These are phyloP conservation scores for Hyphopichia buzzinii DNA, from an alignment of 1,139 yeast species.

Conservation along the genomic window DNA sequence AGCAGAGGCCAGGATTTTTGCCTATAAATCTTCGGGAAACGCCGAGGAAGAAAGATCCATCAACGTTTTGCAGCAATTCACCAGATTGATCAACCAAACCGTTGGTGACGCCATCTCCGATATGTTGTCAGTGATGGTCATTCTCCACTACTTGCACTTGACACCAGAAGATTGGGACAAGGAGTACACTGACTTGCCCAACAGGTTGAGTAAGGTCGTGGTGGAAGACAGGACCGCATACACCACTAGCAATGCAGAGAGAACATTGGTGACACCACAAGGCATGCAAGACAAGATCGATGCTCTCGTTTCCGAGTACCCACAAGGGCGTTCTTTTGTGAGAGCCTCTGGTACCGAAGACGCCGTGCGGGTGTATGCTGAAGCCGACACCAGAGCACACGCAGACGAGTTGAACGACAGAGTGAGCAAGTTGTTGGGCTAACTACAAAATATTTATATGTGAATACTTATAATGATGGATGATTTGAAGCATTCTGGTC, in stretches of 20 bases:
- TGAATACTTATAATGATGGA: too few relatives aligned
- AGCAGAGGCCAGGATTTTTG: conserved; percentile 39
- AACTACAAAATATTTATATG: too few relatives aligned
- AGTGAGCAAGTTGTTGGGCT: neutral
- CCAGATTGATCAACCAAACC: conserved; percentile 84
- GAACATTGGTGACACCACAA: conserved; percentile 70
- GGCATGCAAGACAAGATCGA: conserved; percentile 81
- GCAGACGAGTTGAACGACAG: conserved; percentile 24
- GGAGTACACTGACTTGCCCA: conserved; percentile 83
- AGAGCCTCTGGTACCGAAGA: conserved; percentile 98
- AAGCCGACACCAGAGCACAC: conserved; percentile 54
- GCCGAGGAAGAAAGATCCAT: conserved; percentile 41
- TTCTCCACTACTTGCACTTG: conserved; percentile 53
- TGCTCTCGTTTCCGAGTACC: conserved; percentile 52
- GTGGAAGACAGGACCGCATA: conserved; percentile 81
- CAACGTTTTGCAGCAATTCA: conserved; percentile 52
- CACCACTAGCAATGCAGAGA: conserved; percentile 87
- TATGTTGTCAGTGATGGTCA: conserved; percentile 69
- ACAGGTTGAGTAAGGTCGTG: conserved; percentile 72
- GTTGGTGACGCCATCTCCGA: conserved; percentile 98
- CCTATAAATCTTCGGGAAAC: conserved; percentile 17
- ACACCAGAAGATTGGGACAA: conserved; percentile 73
- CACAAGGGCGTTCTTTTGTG: conserved; percentile 81
- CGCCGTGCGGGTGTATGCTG: conserved; percentile 94
- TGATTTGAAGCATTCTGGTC: too few relatives aligned